Evolutionary conservation across 179 eudicot species (phyloP), one percentile per base, ranked within the genome.

Genomic region (Beta macrorhiza): DNA sequence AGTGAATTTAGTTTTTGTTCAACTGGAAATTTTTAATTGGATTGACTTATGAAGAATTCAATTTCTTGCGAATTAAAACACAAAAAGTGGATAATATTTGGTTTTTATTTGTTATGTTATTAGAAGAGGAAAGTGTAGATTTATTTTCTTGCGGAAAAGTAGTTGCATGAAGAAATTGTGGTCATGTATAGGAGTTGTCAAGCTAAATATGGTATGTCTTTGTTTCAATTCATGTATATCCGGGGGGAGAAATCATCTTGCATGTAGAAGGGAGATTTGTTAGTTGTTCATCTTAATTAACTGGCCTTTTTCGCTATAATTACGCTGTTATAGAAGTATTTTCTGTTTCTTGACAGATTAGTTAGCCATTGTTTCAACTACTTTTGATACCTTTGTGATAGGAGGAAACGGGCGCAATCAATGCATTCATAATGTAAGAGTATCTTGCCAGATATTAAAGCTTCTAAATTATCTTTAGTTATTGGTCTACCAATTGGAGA

Each of bases 331-430:
- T 19, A 22, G 45, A 14, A 44, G 14, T 75, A 67, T n/a, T 45
- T 53, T 63, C 6, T 14, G 58, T 63, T 71, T 77, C 72, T 22
- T 65, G 81, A 78, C 14, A 63, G 65, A 59, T 51, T 77, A 49
- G 57, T 22, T 42, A 53, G n/a, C 32, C n/a, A 73, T 73, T 25
- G 72, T 25, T 19, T n/a, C 56, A 12, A 72, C 16, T 17, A 72
- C 4, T 47, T 71, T 49, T 72, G 58, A 51, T 72, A 12, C 10
- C 58, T 67, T 67, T 37, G 49, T 8, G 32, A 67, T 67, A 14
- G 16, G 51, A 15, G n/a, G 11, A 14, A 67, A 14, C n/a, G 20
- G 49, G 20, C 0, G 72, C 5, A 67, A 15, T 67, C 37, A 32
- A 32, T 37, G 72, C 47, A 7, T 11, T 72, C 32, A 17, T 45